Base-by-base conservation (phyloP, 148 eudicot genomes). In the Dysphania ambrosioides region DNA sequence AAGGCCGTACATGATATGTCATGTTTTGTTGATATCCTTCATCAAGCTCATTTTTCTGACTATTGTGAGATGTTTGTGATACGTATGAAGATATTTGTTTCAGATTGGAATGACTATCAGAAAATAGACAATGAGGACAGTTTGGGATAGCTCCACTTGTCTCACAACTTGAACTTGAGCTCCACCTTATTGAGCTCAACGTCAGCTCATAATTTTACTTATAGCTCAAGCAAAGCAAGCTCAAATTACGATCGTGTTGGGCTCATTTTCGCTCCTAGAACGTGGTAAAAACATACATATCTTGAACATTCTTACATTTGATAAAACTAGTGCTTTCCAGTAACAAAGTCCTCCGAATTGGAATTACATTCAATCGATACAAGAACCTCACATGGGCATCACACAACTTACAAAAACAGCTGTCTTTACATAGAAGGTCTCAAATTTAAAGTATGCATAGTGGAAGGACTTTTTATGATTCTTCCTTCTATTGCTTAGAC, bases 311-410 rank as follows among this genome's bases (percentile, higher is more conserved):
- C 19, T 51, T 23, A 23, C 8, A n/a, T 23, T 64, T 64, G 23
- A 12, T 55, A 64, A 30, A 11, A 7, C 29, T 11, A 75, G 16
- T 21, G 35, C 30, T 42, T 51, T 27, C 1, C 8, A 56, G 56
- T 36, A 36, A 51, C 36, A 72, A 38, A 71, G 26, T 56, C 67
- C 56, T 53, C 61, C 78, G 24, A 65, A 65, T 41, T 36, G 56
- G 30, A 63, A 40, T 42, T 62, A 31, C 29, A 56, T 71, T 65
- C 13, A 26, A 71, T 29, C 11, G 58, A 66, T n/a, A 42, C 26
- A 66, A 71, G 76, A 80, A 66, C 60, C 34, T 76, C 83, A 76
- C 79, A 76, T 80, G 83, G 72, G n/a, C n/a, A 26, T 49, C 59
- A 64, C 83, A 76, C 79, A 76, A 47, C 34, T 66, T 71, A 76